Conservation (phyloP, 768 basidiomycete species). For the Auriscalpium orientale region DNA sequence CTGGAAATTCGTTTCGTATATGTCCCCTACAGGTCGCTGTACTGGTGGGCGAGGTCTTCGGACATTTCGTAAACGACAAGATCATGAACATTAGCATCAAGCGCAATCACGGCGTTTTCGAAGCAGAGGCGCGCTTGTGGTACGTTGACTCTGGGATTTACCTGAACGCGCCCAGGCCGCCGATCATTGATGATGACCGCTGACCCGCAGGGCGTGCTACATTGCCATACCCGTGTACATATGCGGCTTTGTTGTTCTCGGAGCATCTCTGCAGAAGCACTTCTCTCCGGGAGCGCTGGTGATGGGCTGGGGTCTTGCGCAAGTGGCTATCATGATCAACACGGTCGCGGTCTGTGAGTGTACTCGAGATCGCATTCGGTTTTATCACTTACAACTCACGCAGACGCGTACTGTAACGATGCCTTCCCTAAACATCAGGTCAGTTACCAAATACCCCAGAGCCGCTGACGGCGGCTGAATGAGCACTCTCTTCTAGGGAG, state of each 20-base stretch:
- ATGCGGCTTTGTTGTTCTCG: constrained; percentile 52
- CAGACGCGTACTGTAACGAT: constrained; percentile 43
- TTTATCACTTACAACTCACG: no score
- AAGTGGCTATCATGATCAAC: constrained; percentile 48
- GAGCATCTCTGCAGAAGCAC: constrained; percentile 46
- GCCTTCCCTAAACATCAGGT: constrained; percentile 37
- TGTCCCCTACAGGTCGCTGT: constrained; percentile 30
- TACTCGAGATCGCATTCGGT: neutral
- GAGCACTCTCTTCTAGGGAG: constrained; percentile 29
- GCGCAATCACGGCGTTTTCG: constrained; percentile 41
- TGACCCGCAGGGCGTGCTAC: constrained; percentile 45
- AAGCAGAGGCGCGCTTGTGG: constrained; percentile 51
- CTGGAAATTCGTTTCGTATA: neutral
- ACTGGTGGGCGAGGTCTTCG: constrained; percentile 41
- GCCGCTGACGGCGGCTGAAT: no score
- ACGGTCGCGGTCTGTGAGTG: constrained; percentile 55
- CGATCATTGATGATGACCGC: no score
- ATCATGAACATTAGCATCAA: constrained; percentile 36
- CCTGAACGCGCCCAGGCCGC: no score
- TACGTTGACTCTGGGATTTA: constrained; percentile 17
- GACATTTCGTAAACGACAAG: constrained; percentile 43
- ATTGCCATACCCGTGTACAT: constrained; percentile 53
- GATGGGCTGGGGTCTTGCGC: constrained; percentile 62
- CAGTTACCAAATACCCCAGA: no score
- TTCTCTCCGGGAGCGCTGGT: constrained; percentile 43